phyloP scores from a whole-genome alignment of 2,329 filamentous ascomycete genomes.

The Colletotrichum trifolii region DNA sequence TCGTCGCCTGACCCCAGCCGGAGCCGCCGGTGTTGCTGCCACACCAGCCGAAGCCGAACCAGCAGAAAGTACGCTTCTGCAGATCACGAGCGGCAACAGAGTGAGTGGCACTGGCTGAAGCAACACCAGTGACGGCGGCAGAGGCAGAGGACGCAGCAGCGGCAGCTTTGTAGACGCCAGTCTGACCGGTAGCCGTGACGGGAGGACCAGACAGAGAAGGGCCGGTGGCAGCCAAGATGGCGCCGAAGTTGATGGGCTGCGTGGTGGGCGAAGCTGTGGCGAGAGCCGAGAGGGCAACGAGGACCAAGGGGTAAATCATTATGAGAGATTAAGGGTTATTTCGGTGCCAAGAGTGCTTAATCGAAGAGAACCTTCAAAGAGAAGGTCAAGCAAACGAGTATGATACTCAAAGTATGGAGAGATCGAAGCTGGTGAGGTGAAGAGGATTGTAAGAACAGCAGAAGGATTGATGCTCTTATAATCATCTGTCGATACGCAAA shows the following conservation, averaged over 20 bases:
- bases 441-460: not conserved
- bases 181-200: conserved; percentile 11
- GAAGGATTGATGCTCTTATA: not conserved
- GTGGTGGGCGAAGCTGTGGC: conserved; percentile 19
- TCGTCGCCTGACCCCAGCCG: not conserved
- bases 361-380: not conserved
- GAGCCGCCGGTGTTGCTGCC: not conserved
- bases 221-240: conserved; percentile 6
- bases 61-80: conserved; percentile 13
- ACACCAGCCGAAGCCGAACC: conserved; percentile 6
- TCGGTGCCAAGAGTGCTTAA: not conserved
- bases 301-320: conserved; percentile 16
- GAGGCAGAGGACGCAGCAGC: conserved; percentile 7
- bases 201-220: conserved; percentile 18
- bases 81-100: conserved; percentile 14
- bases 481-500: not conserved
- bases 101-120: conserved; percentile 22
- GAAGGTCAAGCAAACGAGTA: not conserved
- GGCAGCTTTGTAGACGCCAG: conserved; percentile 17
- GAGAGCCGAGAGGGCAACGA: conserved; percentile 27
- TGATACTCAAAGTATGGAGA: not conserved
- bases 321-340: not conserved
- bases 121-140: conserved; percentile 13
- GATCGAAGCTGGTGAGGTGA: conserved; percentile 23
- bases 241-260: conserved; percentile 17